A percentile compares a stretch with the other conserved stretches of the same genome.
These are phyloP conservation scores for Populus alba DNA, from an alignment of 345 rosid genomes.

Conservation along the genomic window DNA sequence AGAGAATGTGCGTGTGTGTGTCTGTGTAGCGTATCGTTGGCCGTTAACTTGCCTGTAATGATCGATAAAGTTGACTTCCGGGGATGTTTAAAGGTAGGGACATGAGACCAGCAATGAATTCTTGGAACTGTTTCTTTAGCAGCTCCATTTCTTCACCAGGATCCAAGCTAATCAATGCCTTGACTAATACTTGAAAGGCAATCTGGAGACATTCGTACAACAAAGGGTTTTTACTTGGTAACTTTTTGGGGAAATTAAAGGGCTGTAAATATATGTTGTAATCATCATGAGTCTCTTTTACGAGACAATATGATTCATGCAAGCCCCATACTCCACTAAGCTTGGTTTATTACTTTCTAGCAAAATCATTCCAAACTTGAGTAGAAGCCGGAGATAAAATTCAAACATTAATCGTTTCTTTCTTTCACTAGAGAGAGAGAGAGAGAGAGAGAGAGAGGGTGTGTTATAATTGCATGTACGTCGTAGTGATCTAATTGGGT, in stretches of 20 bases:
- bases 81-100: slow-evolving; percentile 83
- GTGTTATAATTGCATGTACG: neutral
- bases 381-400: slow-evolving; percentile 36
- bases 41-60: slow-evolving; percentile 60
- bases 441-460: neutral
- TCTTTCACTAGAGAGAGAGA: slow-evolving; percentile 3
- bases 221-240: neutral
- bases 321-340: slow-evolving; percentile 36
- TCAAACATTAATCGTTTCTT: slow-evolving; percentile 33
- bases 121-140: slow-evolving; percentile 70
- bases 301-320: slow-evolving; percentile 44
- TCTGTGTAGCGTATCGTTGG: no score
- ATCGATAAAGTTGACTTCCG: slow-evolving; percentile 81
- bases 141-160: slow-evolving; percentile 69
- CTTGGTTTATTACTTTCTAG: slow-evolving; percentile 24
- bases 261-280: neutral
- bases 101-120: slow-evolving; percentile 86
- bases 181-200: slow-evolving; percentile 84
- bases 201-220: slow-evolving; percentile 40
- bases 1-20: neutral
- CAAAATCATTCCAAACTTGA: slow-evolving; percentile 23
- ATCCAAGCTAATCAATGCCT: slow-evolving; percentile 86
- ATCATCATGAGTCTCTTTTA: slow-evolving; percentile 33
- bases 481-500: neutral
- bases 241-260: slow-evolving; percentile 16